phyloP scores from a whole-genome alignment of 75 land plant genomes.

The Larix kaempferi region DNA sequence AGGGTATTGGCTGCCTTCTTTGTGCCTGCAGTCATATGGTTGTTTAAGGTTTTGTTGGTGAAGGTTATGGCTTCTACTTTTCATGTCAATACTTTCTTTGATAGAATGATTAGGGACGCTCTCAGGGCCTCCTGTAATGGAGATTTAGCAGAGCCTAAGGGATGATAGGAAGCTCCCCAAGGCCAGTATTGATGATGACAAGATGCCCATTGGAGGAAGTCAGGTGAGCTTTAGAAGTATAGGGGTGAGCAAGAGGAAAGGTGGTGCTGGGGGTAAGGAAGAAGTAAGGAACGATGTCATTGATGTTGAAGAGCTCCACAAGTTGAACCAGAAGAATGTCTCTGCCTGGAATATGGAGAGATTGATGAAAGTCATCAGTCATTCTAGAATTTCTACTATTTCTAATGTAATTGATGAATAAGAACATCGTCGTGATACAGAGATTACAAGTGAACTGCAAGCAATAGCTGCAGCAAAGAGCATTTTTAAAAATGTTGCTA shows the following conservation, averaged over 20 bases:
- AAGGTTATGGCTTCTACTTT: constrained; percentile 77
- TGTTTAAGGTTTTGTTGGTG: constrained; percentile 59
- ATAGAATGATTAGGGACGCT: constrained; percentile 70
- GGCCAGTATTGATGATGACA: constrained; percentile 3
- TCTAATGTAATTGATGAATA: constrained; percentile 55
- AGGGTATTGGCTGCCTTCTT: constrained; percentile 46
- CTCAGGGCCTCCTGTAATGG: constrained; percentile 75
- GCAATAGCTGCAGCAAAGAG: constrained; percentile 68
- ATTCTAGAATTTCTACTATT: constrained; percentile 61
- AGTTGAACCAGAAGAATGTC: constrained; percentile 71
- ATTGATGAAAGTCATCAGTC: constrained; percentile 57
- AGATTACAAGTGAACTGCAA: constrained; percentile 79
- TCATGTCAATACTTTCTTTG: constrained; percentile 81
- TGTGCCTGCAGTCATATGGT: constrained; percentile 57
- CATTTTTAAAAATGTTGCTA: constrained; percentile 80
- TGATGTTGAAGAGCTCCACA: constrained; percentile 66
- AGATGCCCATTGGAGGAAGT: neutral
- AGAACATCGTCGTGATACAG: constrained; percentile 43
- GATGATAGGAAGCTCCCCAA: constrained; percentile 4
- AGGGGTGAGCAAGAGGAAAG: constrained; percentile 6
- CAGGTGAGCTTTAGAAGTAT: constrained; percentile 8
- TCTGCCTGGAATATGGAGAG: constrained; percentile 92
- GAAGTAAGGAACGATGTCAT: constrained; percentile 25
- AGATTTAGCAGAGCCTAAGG: constrained; percentile 22
- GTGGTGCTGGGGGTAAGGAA: constrained; percentile 21